Evolutionary conservation across 495 filamentous ascomycete species (phyloP).

Genomic region (Penicillium mononematosum): DNA sequence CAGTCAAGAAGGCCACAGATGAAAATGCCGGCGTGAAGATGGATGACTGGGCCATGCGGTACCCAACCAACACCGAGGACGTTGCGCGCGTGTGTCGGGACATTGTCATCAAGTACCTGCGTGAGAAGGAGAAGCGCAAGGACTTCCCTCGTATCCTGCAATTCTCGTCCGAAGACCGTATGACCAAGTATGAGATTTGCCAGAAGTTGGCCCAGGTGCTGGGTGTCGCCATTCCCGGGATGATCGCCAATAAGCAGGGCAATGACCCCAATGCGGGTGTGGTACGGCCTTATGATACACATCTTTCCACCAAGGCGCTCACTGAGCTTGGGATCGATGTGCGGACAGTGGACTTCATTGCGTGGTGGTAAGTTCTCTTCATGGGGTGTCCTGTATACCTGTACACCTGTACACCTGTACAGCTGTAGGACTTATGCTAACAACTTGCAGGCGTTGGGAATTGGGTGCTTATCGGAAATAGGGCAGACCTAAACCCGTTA

Average conservation of each 20-base stretch:
- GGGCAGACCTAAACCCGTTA: neutral
- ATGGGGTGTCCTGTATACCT: conserved; percentile 1
- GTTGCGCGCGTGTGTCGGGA: conserved; percentile 77
- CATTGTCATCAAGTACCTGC: conserved; percentile 66
- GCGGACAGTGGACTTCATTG: conserved; percentile 69
- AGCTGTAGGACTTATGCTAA: conserved; percentile 18
- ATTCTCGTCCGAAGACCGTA: conserved; percentile 82
- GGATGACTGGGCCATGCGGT: conserved; percentile 86
- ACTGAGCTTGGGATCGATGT: conserved; percentile 76
- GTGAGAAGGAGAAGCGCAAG: conserved; percentile 36
- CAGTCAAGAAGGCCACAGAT: conserved; percentile 65
- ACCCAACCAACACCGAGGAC: conserved; percentile 85
- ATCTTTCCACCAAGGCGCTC: conserved; percentile 75
- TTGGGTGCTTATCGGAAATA: conserved; percentile 42
- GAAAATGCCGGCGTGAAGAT: conserved; percentile 63
- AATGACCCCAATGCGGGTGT: conserved; percentile 74
- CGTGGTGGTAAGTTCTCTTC: conserved; percentile 71
- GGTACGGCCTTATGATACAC: conserved; percentile 84
- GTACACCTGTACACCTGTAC: conserved; percentile 17
- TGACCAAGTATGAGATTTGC: conserved; percentile 92
- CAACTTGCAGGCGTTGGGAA: conserved; percentile 38
- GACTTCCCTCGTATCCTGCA: conserved; percentile 73
- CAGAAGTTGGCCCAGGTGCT: conserved; percentile 76
- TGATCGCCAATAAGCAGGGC: conserved; percentile 69
- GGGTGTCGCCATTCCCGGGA: conserved; percentile 68